These are phyloP conservation scores for Pulveroboletus sp. DNA, from an alignment of 768 basidiomycete species.

Conservation along the genomic window DNA sequence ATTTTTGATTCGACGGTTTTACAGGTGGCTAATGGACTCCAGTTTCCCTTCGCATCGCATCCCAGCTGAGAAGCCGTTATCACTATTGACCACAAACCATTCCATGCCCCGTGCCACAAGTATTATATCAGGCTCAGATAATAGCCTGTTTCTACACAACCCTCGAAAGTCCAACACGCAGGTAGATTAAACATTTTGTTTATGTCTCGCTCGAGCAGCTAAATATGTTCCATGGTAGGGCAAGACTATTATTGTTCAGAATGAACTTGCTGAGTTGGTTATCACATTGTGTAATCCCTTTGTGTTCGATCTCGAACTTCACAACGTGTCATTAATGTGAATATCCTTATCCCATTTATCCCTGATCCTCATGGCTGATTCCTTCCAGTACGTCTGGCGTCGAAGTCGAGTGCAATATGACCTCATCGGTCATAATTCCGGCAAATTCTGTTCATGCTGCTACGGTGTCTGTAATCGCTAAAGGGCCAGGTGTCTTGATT, in stretches of 20 bases:
- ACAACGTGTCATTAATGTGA: slow-evolving; percentile 77
- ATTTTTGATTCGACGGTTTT: slow-evolving; percentile 1
- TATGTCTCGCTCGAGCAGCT: slow-evolving; percentile 1
- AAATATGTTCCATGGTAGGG: slow-evolving; percentile 32
- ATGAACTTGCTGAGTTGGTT: slow-evolving; percentile 77
- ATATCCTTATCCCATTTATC: slow-evolving; percentile 1
- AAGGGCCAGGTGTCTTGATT: slow-evolving; percentile 58
- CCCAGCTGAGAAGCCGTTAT: slow-evolving; percentile 68
- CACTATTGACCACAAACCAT: slow-evolving; percentile 41
- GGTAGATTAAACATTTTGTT: slow-evolving; percentile 35
- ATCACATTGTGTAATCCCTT: slow-evolving; percentile 89
- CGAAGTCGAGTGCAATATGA: slow-evolving; percentile 59
- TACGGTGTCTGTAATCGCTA: slow-evolving; percentile 61
- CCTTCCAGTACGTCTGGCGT: slow-evolving; percentile 73
- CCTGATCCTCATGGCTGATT: slow-evolving; percentile 6
- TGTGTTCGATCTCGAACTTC: slow-evolving; percentile 86
- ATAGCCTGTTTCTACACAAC: slow-evolving; percentile 89
- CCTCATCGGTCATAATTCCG: slow-evolving; percentile 59
- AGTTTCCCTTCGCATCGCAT: slow-evolving; percentile 70
- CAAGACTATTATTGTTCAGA: slow-evolving; percentile 69
- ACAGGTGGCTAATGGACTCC: slow-evolving; percentile 5
- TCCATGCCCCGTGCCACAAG: slow-evolving; percentile 37
- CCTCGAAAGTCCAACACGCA: slow-evolving; percentile 65
- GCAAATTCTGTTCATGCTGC: slow-evolving; percentile 72
- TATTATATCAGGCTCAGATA: slow-evolving; percentile 52